Conservation (phyloP, 2,329 filamentous ascomycete species). For the Cordyceps sp. region DNA sequence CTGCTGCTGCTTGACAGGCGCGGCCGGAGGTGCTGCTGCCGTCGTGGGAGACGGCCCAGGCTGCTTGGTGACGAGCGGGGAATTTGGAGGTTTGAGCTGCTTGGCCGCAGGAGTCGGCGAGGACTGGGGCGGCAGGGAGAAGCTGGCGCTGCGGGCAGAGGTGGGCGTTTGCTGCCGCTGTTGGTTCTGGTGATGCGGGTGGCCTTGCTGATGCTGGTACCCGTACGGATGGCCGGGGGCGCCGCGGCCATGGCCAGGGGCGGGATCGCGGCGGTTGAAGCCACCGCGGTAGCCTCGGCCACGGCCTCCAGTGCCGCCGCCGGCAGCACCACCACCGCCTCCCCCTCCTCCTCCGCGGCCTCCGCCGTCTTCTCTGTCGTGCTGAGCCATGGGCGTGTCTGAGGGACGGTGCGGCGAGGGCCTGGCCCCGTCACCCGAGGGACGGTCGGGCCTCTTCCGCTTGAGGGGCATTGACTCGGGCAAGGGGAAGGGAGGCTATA, state of each 20-base stretch:
- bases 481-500: conserved; percentile 10
- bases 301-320: no score
- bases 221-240: conserved; percentile 6
- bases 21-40: neutral
- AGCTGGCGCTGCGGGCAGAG: conserved; percentile 4
- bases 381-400: conserved; percentile 36
- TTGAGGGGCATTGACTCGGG: conserved; percentile 35
- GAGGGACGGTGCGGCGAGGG: conserved; percentile 47
- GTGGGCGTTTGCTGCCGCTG: conserved; percentile 3
- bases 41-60: conserved; percentile 1
- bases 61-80: conserved; percentile 7
- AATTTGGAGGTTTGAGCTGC: conserved; percentile 7
- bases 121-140: conserved; percentile 3
- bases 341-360: conserved; percentile 16
- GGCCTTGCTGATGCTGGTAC: conserved; percentile 5
- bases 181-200: conserved; percentile 3
- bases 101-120: conserved; percentile 3
- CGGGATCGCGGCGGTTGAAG: conserved; percentile 34
- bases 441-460: conserved; percentile 39
- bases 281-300: conserved; percentile 24
- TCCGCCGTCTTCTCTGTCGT: conserved; percentile 36
- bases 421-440: conserved; percentile 29
- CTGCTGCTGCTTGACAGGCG: conserved; percentile 4
- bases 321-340: conserved; percentile 4
- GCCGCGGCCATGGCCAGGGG: conserved; percentile 17